phyloP scores from a whole-genome alignment of 257 asterid species.

The Solanum piurae region DNA sequence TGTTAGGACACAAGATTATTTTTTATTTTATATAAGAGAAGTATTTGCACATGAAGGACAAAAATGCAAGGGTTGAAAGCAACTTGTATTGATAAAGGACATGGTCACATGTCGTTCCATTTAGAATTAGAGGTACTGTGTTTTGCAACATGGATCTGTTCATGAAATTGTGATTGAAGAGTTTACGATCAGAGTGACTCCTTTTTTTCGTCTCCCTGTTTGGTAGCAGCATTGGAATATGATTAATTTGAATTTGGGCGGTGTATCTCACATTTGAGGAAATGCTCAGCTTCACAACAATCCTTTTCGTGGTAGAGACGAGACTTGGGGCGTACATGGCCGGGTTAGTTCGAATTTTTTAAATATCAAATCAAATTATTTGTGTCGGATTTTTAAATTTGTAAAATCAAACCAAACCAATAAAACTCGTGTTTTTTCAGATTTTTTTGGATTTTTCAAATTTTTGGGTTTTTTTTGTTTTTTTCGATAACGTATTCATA shows the following conservation, averaged over 20 bases:
- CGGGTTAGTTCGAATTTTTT: rapidly evolving
- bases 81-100: neutral
- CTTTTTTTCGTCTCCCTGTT: neutral
- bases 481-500: too few species aligned
- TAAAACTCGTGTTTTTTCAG: too few species aligned
- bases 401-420: too few species aligned
- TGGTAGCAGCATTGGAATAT: too few species aligned
- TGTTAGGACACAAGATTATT: neutral
- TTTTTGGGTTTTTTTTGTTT: too few species aligned
- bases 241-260: neutral
- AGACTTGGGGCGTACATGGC: too few species aligned
- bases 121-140: neutral
- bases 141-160: neutral
- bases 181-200: neutral
- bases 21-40: neutral
- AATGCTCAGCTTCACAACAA: too few species aligned
- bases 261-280: too few species aligned
- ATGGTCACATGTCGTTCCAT: neutral
- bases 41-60: neutral
- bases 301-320: neutral
- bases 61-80: neutral
- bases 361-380: too few species aligned
- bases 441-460: too few species aligned
- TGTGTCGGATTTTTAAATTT: too few species aligned
- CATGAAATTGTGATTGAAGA: neutral